These are phyloP conservation scores for Arachis monticola DNA, from an alignment of 331 rosid species.

Conservation along the genomic window DNA sequence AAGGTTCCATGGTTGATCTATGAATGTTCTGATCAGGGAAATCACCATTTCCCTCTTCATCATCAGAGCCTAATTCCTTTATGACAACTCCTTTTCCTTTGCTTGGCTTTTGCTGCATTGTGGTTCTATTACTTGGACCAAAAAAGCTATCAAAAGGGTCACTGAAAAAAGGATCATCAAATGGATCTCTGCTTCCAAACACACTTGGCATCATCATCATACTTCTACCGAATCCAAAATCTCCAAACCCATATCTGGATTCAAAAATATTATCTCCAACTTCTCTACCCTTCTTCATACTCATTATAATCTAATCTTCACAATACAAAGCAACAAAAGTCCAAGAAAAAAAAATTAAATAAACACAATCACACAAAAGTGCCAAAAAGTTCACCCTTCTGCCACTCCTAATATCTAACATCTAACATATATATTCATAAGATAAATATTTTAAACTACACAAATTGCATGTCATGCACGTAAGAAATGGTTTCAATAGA, in stretches of 20 bases:
- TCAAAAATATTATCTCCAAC: constrained; percentile 41
- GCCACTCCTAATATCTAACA: background rate
- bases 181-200: constrained; percentile 74
- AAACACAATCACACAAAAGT: background rate
- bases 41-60: constrained; percentile 42
- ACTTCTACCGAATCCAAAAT: constrained; percentile 37
- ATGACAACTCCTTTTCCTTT: constrained; percentile 59
- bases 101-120: constrained; percentile 39
- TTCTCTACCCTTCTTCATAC: constrained; percentile 63
- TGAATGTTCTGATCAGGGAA: constrained; percentile 20
- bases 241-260: constrained; percentile 34
- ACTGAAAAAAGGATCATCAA: constrained; percentile 81
- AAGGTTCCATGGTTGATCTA: constrained; percentile 61
- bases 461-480: background rate
- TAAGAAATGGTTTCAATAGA: no score
- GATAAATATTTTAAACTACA: background rate
- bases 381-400: background rate
- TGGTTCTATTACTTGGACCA: constrained; percentile 36
- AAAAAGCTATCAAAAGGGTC: constrained; percentile 51
- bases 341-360: background rate
- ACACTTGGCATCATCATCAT: constrained; percentile 49
- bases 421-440: background rate
- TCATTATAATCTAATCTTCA: constrained; percentile 33
- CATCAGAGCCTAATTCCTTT: constrained; percentile 72
- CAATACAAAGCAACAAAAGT: constrained; percentile 1